Percentiles rank a stretch among this genome's conserved stretches.
Conservation (phyloP, 192 early-diverging fungal genomes). For the Umbelopsis ramanniana region DNA sequence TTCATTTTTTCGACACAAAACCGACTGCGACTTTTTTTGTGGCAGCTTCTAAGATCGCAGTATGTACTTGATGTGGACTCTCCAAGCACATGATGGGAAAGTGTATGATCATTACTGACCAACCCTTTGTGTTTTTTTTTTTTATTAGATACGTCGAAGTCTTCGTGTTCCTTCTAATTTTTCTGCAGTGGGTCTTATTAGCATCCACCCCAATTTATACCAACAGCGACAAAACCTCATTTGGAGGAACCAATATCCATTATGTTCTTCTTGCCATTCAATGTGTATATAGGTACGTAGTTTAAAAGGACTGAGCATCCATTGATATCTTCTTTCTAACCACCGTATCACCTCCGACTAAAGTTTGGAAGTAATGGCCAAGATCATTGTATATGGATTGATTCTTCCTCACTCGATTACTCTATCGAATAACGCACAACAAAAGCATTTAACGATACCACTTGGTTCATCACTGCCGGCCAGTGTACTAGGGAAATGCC, state of each 20-base stretch:
- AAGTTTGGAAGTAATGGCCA: conserved; percentile 40
- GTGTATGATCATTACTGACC: not conserved
- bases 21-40: conserved; percentile 34
- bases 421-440: not conserved
- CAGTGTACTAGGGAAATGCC: not conserved
- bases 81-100: not conserved
- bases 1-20: conserved; percentile 40
- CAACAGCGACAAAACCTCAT: conserved; percentile 38
- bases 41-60: conserved; percentile 46
- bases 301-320: not conserved
- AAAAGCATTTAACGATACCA: not conserved
- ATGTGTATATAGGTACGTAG: conserved; percentile 45
- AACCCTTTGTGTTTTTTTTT: not conserved
- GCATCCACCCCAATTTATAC: conserved; percentile 41
- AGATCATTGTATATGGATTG: conserved; percentile 51
- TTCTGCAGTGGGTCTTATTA: conserved; percentile 51
- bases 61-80: conserved; percentile 19
- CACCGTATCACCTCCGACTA: not conserved
- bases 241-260: conserved; percentile 48
- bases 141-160: conserved; percentile 36
- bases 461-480: conserved; percentile 3
- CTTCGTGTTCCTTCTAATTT: conserved; percentile 44
- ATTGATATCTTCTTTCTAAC: not conserved
- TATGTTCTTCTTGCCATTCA: conserved; percentile 47
- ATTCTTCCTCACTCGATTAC: conserved; percentile 20